Evolutionary conservation across 2,329 filamentous ascomycete species (phyloP).

Genomic region (Gyromitra esculenta): DNA sequence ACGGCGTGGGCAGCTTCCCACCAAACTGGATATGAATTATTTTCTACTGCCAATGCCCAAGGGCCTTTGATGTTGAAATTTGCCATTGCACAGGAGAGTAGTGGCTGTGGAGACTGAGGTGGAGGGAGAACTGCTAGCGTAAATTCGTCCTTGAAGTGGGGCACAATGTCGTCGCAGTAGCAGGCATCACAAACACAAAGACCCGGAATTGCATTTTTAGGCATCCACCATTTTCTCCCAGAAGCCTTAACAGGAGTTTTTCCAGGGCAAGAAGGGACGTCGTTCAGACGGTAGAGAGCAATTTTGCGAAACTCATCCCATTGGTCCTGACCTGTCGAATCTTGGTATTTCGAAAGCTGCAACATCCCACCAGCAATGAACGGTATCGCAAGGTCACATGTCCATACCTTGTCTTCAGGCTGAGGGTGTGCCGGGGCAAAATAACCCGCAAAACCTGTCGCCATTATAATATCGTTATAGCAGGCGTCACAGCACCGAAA

Average conservation of each 20-base stretch:
- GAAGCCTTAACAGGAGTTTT: constrained; percentile 21
- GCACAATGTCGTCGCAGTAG: constrained; percentile 50
- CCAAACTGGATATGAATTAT: constrained; percentile 35
- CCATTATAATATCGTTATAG: constrained; percentile 47
- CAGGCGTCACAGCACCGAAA: constrained; percentile 51
- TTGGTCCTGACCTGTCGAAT: constrained; percentile 41
- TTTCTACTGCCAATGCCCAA: constrained; percentile 43
- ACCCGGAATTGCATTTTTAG: constrained; percentile 41
- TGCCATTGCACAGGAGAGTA: constrained; percentile 40
- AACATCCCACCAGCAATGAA: constrained; percentile 49
- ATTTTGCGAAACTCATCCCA: constrained; percentile 50
- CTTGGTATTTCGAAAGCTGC: constrained; percentile 49
- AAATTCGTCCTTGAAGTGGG: constrained; percentile 48
- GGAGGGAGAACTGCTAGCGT: constrained; percentile 22
- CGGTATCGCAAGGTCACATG: constrained; percentile 47
- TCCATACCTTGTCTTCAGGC: constrained; percentile 49
- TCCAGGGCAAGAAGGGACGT: constrained; percentile 43
- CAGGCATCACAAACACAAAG: constrained; percentile 49
- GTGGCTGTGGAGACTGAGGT: constrained; percentile 16
- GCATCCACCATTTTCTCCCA: constrained; percentile 49
- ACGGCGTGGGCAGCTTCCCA: constrained; percentile 44
- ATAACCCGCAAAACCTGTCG: constrained; percentile 42
- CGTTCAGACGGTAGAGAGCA: constrained; percentile 44
- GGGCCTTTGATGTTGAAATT: constrained; percentile 43
- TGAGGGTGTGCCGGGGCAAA: constrained; percentile 42